Percentiles rank a stretch among this genome's conserved stretches.
Evolutionary conservation across 2,329 filamentous ascomycete genomes (phyloP).

Genomic region (Fusarium nanum): DNA sequence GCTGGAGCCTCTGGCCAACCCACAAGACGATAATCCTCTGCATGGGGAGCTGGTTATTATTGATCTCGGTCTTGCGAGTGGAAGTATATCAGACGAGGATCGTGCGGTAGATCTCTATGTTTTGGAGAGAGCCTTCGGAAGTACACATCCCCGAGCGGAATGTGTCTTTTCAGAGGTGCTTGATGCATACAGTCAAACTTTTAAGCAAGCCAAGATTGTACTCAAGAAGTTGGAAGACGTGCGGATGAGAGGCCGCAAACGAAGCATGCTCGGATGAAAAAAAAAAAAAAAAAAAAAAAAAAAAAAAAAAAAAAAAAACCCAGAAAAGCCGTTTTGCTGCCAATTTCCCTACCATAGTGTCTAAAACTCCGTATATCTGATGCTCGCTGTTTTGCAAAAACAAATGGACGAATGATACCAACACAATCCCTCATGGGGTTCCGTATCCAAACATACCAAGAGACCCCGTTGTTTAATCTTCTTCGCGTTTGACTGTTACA

Average conservation of each 20-base stretch:
- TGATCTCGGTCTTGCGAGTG: conserved; percentile 90
- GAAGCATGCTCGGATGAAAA: conserved; percentile 90
- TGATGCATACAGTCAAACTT: conserved; percentile 76
- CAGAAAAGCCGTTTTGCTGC: conserved; percentile 41
- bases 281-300: neutral
- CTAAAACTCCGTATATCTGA: conserved; percentile 49
- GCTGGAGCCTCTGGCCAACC: conserved; percentile 61
- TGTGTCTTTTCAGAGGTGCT: conserved; percentile 79
- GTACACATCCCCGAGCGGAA: conserved; percentile 90
- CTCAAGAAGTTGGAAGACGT: conserved; percentile 91
- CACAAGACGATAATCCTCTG: conserved; percentile 49
- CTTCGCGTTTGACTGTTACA: neutral
- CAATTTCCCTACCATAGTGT: conserved; percentile 44
- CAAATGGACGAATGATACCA: conserved; percentile 38
- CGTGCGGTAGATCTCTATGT: conserved; percentile 97
- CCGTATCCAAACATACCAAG: conserved; percentile 24
- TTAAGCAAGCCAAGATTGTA: conserved; percentile 79
- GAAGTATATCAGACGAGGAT: conserved; percentile 88
- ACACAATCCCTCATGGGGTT: conserved; percentile 28
- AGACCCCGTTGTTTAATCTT: conserved; percentile 11
- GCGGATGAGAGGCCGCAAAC: conserved; percentile 91
- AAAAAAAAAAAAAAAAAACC: neutral
- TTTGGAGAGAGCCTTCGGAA: conserved; percentile 91
- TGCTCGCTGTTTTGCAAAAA: conserved; percentile 50
- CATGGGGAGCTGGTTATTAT: conserved; percentile 88